phyloP scores from a whole-genome alignment of 2,329 filamentous ascomycete species.

The Exophiala aquamarina region DNA sequence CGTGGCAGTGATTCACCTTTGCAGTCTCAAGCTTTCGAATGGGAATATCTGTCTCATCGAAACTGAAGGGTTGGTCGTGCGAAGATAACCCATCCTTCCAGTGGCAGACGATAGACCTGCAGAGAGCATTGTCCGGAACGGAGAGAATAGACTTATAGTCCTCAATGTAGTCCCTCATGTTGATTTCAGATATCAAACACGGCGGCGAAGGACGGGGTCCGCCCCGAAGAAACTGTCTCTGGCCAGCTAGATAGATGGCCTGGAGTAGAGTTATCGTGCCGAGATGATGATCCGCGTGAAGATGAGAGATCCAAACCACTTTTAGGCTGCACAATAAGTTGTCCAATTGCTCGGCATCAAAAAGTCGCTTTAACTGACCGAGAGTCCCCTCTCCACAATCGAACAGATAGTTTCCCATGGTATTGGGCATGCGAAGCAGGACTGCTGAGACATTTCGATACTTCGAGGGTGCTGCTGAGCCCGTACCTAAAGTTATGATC shows the following conservation, averaged over 20 bases:
- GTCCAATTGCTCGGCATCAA: conserved; percentile 62
- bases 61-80: conserved; percentile 16
- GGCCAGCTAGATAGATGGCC: conserved; percentile 7
- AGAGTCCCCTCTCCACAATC: conserved; percentile 92
- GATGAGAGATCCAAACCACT: conserved; percentile 88
- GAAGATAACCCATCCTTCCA: conserved; percentile 15
- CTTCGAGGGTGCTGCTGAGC: conserved; percentile 85
- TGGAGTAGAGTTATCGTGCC: conserved; percentile 74
- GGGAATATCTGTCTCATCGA: conserved; percentile 13
- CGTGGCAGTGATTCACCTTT: conserved; percentile 74
- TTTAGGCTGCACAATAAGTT: conserved; percentile 76
- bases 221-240: conserved; percentile 1
- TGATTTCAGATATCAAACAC: conserved; percentile 66
- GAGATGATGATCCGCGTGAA: conserved; percentile 95
- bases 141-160: conserved; percentile 69
- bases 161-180: conserved; percentile 73
- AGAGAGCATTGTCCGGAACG: conserved; percentile 13
- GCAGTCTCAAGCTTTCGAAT: conserved; percentile 60
- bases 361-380: conserved; percentile 78
- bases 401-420: conserved; percentile 82
- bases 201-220: conserved; percentile 10
- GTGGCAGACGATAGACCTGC: conserved; percentile 54
- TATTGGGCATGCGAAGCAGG: conserved; percentile 73
- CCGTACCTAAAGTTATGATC: conserved; percentile 84
- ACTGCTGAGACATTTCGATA: conserved; percentile 94